Conservation (phyloP, 2,329 filamentous ascomycete genomes). For the Epichloe festucae region DNA sequence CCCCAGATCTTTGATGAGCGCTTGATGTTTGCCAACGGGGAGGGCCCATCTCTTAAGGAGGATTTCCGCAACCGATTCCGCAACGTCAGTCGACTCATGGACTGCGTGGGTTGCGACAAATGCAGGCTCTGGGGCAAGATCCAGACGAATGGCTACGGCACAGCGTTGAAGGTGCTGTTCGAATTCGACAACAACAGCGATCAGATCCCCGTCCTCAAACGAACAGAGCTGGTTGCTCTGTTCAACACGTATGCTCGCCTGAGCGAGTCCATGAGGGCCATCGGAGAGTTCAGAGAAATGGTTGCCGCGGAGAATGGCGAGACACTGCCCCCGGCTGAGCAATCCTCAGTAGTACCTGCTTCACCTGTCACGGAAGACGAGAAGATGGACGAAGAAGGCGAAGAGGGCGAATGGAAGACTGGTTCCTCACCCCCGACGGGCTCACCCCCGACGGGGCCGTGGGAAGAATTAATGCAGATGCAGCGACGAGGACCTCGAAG, state of each 20-base stretch:
- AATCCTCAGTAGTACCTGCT: not conserved
- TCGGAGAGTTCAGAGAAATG: constrained; percentile 57
- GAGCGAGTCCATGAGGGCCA: constrained; percentile 63
- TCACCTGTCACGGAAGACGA: constrained; percentile 17
- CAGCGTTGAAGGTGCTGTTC: constrained; percentile 89
- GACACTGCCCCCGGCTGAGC: constrained; percentile 9
- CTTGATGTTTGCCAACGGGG: constrained; percentile 79
- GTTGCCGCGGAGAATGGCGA: constrained; percentile 31
- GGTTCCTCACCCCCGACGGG: not conserved
- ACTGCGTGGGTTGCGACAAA: constrained; percentile 97
- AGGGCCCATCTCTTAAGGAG: constrained; percentile 72
- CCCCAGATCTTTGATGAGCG: constrained; percentile 83
- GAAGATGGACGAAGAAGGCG: constrained; percentile 27
- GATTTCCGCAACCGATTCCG: constrained; percentile 96
- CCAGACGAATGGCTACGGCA: constrained; percentile 88
- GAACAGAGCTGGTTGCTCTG: constrained; percentile 86
- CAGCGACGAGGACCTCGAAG: constrained; percentile 18
- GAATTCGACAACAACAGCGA: constrained; percentile 66
- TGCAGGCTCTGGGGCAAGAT: constrained; percentile 96
- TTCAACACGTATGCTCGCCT: constrained; percentile 90
- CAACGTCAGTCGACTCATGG: constrained; percentile 94
- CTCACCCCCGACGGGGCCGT: not conserved
- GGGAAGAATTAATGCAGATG: constrained; percentile 4
- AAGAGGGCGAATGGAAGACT: constrained; percentile 9
- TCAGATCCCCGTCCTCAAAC: constrained; percentile 57